Percentiles rank a stretch among this genome's conserved stretches.
Conservation (phyloP, 352 stramenopile genomes). For the Globisporangium alternatum region DNA sequence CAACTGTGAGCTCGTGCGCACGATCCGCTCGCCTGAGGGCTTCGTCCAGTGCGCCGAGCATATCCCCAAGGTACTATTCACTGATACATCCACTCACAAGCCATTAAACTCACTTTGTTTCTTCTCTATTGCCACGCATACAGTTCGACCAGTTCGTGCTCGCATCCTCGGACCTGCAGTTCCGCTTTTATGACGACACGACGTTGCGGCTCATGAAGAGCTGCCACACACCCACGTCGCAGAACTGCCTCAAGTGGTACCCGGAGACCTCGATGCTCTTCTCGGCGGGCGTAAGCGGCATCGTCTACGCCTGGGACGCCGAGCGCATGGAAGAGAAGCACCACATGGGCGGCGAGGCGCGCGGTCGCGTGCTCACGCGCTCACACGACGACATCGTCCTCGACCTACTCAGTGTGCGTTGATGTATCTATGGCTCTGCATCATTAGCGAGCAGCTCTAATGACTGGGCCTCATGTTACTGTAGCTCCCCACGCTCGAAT, state of each 20-base stretch:
- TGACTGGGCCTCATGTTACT: neutral
- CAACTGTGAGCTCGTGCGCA: constrained; percentile 63
- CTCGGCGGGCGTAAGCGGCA: constrained; percentile 75
- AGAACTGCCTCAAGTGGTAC: constrained; percentile 84
- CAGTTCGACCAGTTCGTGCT: constrained; percentile 76
- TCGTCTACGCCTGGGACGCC: constrained; percentile 84
- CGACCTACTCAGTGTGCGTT: constrained; percentile 64
- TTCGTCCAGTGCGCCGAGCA: constrained; percentile 81
- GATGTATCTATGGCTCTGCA: neutral
- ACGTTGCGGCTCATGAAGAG: constrained; percentile 68
- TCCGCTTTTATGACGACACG: constrained; percentile 83
- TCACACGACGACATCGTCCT: constrained; percentile 89
- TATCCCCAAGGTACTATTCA: constrained; percentile 40
- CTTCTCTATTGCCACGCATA: neutral
- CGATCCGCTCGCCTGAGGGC: constrained; percentile 62
- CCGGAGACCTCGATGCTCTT: constrained; percentile 65
- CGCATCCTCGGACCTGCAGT: constrained; percentile 72
- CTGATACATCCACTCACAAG: neutral
- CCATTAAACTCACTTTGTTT: neutral
- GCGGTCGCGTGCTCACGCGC: constrained; percentile 52
- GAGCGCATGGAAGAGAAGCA: constrained; percentile 83
- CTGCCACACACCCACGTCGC: constrained; percentile 77
- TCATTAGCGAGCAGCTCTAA: neutral
- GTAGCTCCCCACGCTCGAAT: constrained; percentile 74
- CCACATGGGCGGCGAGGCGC: constrained; percentile 70